Percentiles rank a stretch among this genome's conserved stretches.
phyloP scores from a whole-genome alignment of 768 basidiomycete species.

The Albatrellus ellisii region DNA sequence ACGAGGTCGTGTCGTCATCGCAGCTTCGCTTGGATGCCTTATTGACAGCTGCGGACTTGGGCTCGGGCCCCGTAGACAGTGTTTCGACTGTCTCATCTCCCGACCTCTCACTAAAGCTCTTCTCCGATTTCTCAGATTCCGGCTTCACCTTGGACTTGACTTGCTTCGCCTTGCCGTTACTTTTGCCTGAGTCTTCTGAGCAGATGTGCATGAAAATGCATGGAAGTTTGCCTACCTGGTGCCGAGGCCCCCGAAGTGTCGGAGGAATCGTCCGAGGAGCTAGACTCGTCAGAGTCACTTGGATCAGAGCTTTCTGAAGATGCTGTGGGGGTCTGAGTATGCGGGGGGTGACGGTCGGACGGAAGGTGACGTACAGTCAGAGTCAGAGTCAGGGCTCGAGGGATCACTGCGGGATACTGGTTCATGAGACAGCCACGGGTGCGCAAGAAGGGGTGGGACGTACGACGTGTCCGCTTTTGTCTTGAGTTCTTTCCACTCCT shows the following conservation, averaged over 20 bases:
- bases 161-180: no score
- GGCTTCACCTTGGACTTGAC: not conserved
- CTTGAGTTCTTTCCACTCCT: conserved; percentile 39
- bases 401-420: conserved; percentile 1
- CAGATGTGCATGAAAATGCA: no score
- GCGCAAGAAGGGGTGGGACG: conserved; percentile 1
- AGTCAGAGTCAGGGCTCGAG: conserved; percentile 15
- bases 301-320: not conserved
- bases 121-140: not conserved
- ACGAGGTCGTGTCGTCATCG: no score
- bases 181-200: no score
- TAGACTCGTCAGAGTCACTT: not conserved
- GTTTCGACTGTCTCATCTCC: no score
- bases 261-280: conserved; percentile 19
- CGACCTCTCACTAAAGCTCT: no score
- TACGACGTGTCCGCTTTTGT: conserved; percentile 5
- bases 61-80: not conserved
- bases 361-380: conserved; percentile 9
- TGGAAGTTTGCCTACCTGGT: no score
- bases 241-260: conserved; percentile 14
- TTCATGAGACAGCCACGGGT: not conserved
- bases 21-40: conserved; percentile 2
- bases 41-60: not conserved
- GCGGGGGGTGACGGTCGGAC: conserved; percentile 1
- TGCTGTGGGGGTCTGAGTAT: not conserved